Base-by-base conservation (phyloP, 2,329 filamentous ascomycete species). In the Penicillium sp. region DNA sequence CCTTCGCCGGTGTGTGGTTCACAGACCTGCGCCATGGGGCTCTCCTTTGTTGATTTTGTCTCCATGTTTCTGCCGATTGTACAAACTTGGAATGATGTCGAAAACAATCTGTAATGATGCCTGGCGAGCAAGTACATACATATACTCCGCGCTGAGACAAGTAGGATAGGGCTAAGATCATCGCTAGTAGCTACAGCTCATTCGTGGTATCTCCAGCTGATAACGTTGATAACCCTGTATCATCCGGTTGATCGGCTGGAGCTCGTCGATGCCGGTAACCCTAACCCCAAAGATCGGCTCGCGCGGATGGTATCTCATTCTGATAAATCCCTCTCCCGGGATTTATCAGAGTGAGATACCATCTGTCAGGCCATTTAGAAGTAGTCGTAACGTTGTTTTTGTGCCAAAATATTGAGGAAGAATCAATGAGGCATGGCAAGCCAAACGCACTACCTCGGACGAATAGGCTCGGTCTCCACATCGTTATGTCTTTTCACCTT, bases 401-500 rank as follows among this genome's bases (percentile, higher is more conserved):
- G 30, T 38, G 47, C 30, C 21, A 26, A 9, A 42, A 51, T 51
- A 26, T 51, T 40, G 35, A 24, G 21, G 48, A 21, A 42, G 35
- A 18, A 40, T 51, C 33, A 51, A 51, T 26, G 20, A 18, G 35
- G 35, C 48, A 51, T 51, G 48, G 48, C 48, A 40, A 51, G 21
- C 48, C 20, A 51, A 51, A 42, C 33, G 21, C 35, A 42, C 48
- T 51, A 51, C n/a, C 48, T 51, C 33, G 48, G 23, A 42, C 48
- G n/a, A 42, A 9, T 51, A 24, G 48, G 33, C 21, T 42, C 48
- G 33, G 48, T 51, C 33, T 51, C 48, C 33, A 51, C 48, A 20
- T 51, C 35, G 2, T 26, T 51, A 51, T 51, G 48, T 51, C 48
- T 51, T n/a, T 42, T 51, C 48, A 51, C 48, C 12, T 30, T 53